phyloP scores from a whole-genome alignment of 352 stramenopile species.

The Pythium periplocum region DNA sequence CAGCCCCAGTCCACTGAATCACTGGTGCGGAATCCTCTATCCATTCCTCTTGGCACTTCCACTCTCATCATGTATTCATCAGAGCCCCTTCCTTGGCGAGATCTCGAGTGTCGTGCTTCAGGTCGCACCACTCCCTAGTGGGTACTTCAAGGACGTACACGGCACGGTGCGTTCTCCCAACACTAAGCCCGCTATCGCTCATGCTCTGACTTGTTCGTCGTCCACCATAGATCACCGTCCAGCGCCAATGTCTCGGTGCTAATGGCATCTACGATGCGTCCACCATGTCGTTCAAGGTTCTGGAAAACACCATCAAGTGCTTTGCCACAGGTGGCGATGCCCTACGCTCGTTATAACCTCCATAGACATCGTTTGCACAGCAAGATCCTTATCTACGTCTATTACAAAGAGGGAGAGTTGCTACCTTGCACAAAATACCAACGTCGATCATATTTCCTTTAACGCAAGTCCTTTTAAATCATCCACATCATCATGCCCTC shows the following conservation, averaged over 20 bases:
- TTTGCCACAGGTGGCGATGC: slow-evolving; percentile 34
- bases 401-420: too few species aligned
- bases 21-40: slow-evolving; percentile 6
- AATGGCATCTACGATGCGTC: slow-evolving; percentile 18
- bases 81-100: slow-evolving; percentile 48
- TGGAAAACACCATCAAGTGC: slow-evolving; percentile 66
- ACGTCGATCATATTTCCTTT: too few species aligned
- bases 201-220: not conserved
- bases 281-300: slow-evolving; percentile 55
- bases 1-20: slow-evolving; percentile 1
- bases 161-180: slow-evolving; percentile 38
- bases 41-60: not conserved
- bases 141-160: slow-evolving; percentile 75
- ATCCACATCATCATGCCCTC: slow-evolving; percentile 88
- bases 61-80: not conserved
- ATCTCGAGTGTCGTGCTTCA: slow-evolving; percentile 47
- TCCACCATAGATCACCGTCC: slow-evolving; percentile 31
- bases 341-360: slow-evolving; percentile 1
- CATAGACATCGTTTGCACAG: too few species aligned
- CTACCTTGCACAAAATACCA: too few species aligned
- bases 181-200: not conserved
- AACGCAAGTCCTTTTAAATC: slow-evolving; percentile 34
- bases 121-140: slow-evolving; percentile 48
- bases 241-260: slow-evolving; percentile 29
- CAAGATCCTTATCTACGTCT: too few species aligned